A percentile compares a stretch with the other conserved stretches of the same genome.
Evolutionary conservation across 2,329 filamentous ascomycete genomes (phyloP).

Genomic region (Ceratocystis huliohia): DNA sequence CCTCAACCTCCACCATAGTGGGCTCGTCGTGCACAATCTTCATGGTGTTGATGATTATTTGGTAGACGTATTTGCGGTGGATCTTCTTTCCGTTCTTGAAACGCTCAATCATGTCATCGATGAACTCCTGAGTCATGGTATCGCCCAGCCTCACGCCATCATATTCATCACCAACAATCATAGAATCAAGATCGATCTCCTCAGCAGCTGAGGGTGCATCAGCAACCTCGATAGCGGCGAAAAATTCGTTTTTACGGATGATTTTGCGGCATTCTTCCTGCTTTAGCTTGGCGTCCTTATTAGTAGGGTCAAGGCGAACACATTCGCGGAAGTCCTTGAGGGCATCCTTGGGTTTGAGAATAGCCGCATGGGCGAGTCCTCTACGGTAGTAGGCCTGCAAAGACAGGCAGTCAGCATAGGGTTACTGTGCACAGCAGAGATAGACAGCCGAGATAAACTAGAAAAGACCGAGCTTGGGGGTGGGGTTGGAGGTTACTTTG

Average conservation of each 20-base stretch:
- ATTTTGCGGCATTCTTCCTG: constrained; percentile 89
- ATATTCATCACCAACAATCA: constrained; percentile 69
- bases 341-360: constrained; percentile 76
- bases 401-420: background rate
- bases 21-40: constrained; percentile 83
- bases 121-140: constrained; percentile 91
- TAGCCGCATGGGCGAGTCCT: constrained; percentile 82
- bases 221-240: constrained; percentile 84
- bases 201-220: constrained; percentile 88
- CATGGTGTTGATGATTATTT: constrained; percentile 83
- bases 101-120: constrained; percentile 90
- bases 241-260: constrained; percentile 81
- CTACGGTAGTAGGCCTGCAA: constrained; percentile 80
- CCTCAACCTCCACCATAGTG: constrained; percentile 89
- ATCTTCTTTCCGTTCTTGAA: constrained; percentile 96
- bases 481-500: constrained; percentile 48
- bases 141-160: constrained; percentile 68
- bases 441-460: too few species aligned
- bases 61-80: constrained; percentile 92
- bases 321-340: constrained; percentile 87
- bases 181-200: constrained; percentile 75
- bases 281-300: constrained; percentile 85
- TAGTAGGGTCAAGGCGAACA: constrained; percentile 70
- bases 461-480: too few species aligned
- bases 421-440: background rate